Evolutionary conservation across 345 rosid genomes (phyloP).

Genomic region (Citropsis articulata): DNA sequence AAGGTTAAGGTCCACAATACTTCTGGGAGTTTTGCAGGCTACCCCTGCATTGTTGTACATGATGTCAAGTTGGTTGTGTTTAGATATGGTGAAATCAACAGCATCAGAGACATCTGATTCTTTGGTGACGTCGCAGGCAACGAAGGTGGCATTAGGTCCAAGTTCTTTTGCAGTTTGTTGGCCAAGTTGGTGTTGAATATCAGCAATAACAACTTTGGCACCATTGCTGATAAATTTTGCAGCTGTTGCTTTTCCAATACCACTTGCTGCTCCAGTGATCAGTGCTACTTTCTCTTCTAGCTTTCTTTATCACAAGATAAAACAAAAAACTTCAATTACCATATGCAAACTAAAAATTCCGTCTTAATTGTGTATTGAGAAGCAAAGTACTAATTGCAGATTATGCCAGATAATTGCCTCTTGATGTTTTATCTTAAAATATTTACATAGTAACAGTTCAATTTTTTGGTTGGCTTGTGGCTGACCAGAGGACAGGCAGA

Average conservation of each 20-base stretch:
- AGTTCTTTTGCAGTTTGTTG: conserved; percentile 51
- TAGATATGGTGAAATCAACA: conserved; percentile 56
- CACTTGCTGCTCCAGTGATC: conserved; percentile 89
- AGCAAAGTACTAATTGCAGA: not conserved
- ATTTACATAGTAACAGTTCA: not conserved
- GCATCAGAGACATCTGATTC: conserved; percentile 71
- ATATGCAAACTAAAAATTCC: not conserved
- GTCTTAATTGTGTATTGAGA: not conserved
- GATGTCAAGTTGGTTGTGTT: conserved; percentile 51
- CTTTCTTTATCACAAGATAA: conserved; percentile 34
- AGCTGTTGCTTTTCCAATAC: conserved; percentile 83
- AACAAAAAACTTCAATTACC: not conserved
- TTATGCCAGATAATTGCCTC: not conserved
- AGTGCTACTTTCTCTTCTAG: conserved; percentile 84
- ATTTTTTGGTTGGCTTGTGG: not conserved
- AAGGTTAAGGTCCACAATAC: conserved; percentile 69
- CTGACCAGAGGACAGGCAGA: not conserved
- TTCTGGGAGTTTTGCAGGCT: conserved; percentile 55
- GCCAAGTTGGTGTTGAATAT: conserved; percentile 57
- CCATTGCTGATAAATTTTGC: conserved; percentile 62
- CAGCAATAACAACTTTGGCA: conserved; percentile 79
- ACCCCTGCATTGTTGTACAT: conserved; percentile 90
- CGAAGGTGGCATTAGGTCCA: conserved; percentile 56
- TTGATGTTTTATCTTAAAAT: not conserved
- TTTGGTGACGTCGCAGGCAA: conserved; percentile 63